Evolutionary conservation across 2,329 filamentous ascomycete species (phyloP), one percentile per base, ranked within the genome.

Genomic region (Sphaerulina populicola): DNA sequence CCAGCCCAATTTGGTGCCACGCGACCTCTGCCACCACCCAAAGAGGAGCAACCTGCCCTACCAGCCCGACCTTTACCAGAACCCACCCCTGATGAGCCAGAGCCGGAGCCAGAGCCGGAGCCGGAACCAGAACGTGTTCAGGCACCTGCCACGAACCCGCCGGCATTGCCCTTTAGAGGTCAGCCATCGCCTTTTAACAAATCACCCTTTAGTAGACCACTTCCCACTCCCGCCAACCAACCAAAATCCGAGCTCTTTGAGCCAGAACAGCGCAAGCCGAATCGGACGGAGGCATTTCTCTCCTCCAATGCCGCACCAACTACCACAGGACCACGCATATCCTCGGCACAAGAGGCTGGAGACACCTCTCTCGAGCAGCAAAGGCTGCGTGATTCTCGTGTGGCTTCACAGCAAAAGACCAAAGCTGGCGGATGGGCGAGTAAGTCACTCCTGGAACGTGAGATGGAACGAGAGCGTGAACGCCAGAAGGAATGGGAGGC

Each of bases 401-500:
- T 71, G 1, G 75, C 78, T 47, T 74, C 77, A 9, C 81, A 85
- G 62, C 68, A 71, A 44, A 76, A 78, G 64, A 83, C 81, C 15
- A 81, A 81, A 65, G 78, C 80, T 1, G 77, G 73, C 27, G 80
- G 79, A 0, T 81, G 77, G 77, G 81, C 81, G 1, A 77, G 77
- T 57, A 86, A 84, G 71, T 85, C 82, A 0, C 74, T 89, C 8
- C 76, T 89, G 1, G 86, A 89, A 69, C 79, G 83, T 27, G 86
- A 90, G 68, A 88, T 89, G 83, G 85, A 90, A 66, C 74, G 84
- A 65, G 86, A 90, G 68, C 76, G 86, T 7, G 80, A 88, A 70
- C 75, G 85, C 11, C 86, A 90, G 69, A 77, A 76, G 50, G 86
- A 90, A 66, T 90, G 87, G 87, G 86, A 93, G 66, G 80, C 86